These are phyloP conservation scores for Acanthamoeba triangularis DNA, from an alignment of 208 protist genomes.

Conservation along the genomic window DNA sequence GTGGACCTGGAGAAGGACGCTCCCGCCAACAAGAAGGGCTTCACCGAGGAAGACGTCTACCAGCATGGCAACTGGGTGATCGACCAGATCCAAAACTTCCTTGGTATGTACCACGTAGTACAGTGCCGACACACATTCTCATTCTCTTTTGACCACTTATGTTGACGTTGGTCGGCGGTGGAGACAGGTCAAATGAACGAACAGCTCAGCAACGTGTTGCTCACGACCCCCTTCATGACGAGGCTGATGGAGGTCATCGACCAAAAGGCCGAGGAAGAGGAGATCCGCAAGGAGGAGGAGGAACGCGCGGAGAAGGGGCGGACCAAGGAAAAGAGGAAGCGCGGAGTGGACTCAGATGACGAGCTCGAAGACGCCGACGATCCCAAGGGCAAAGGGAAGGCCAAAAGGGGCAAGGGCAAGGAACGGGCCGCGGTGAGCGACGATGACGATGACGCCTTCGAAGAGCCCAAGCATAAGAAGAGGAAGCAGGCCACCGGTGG, in stretches of 20 bases:
- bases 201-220: conserved; percentile 41
- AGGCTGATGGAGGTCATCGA: conserved; percentile 44
- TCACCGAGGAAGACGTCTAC: conserved; percentile 23
- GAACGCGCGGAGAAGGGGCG: not conserved
- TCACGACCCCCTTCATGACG: conserved; percentile 28
- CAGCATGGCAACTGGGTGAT: conserved; percentile 3
- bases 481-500: not conserved
- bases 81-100: conserved; percentile 61
- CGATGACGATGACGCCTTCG: conserved; percentile 1
- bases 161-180: not conserved
- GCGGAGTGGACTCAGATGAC: not conserved
- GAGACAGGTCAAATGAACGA: conserved; percentile 51
- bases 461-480: conserved; percentile 17
- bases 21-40: not conserved
- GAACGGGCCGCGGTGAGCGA: not conserved
- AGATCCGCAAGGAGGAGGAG: not conserved
- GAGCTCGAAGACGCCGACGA: not conserved
- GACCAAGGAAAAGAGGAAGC: not conserved
- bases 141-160: not conserved
- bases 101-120: not conserved
- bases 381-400: conserved; percentile 17
- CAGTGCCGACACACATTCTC: not conserved
- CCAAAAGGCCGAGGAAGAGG: conserved; percentile 2
- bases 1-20: conserved; percentile 11
- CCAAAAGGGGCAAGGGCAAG: not conserved